These are phyloP conservation scores for Anaeromyces robustus DNA, from an alignment of 192 early-diverging fungal species.

Conservation along the genomic window DNA sequence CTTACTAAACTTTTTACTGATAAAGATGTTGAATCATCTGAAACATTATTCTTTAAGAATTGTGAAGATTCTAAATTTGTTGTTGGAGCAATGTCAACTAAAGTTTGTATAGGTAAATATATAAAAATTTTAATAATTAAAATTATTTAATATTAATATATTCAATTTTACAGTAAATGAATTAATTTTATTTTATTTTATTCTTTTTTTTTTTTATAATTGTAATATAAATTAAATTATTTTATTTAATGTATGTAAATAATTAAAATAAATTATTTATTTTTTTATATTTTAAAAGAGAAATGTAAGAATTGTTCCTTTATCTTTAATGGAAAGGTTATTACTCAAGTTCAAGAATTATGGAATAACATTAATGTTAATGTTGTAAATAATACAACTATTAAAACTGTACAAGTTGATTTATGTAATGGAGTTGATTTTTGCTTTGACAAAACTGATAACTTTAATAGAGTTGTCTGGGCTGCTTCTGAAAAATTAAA, in stretches of 20 bases:
- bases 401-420: background rate
- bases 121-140: no score
- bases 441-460: background rate
- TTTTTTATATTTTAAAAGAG: background rate
- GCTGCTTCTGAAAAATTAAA: background rate
- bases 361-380: background rate
- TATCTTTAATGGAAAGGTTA: background rate
- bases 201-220: no score
- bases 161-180: no score
- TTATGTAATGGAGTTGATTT: background rate
- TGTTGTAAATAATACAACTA: background rate
- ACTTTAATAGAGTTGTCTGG: background rate
- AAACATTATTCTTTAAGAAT: background rate
- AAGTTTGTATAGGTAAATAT: background rate
- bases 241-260: no score
- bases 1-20: background rate
- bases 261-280: no score
- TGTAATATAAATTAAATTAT: no score
- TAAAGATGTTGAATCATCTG: background rate
- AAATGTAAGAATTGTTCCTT: background rate
- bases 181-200: no score
- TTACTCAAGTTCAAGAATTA: background rate
- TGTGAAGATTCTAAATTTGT: background rate
- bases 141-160: no score
- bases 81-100: background rate